phyloP scores from a whole-genome alignment of 1,284 basidiomycete genomes.

The Austroboletus niveus region DNA sequence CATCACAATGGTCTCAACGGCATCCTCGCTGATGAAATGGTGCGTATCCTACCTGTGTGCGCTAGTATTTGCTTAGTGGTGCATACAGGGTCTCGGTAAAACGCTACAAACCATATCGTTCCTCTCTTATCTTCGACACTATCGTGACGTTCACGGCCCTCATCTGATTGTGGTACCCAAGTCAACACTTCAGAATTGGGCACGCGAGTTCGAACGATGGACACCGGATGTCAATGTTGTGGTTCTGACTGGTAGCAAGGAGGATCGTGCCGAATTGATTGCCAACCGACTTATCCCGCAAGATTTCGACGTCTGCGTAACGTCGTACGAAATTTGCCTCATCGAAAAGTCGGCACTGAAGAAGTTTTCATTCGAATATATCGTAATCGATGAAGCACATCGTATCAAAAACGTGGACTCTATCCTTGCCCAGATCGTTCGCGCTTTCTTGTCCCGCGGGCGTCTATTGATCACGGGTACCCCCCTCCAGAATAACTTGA shows the following conservation, averaged over 20 bases:
- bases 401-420: slow-evolving; percentile 99
- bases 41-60: slow-evolving; percentile 30
- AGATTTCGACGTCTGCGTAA: slow-evolving; percentile 94
- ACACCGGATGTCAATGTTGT: slow-evolving; percentile 86
- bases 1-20: slow-evolving; percentile 94
- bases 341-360: slow-evolving; percentile 91
- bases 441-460: slow-evolving; percentile 86
- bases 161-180: slow-evolving; percentile 98
- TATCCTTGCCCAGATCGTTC: slow-evolving; percentile 93
- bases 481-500: slow-evolving; percentile 95
- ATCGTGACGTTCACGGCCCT: slow-evolving; percentile 74
- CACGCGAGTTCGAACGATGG: slow-evolving; percentile 92
- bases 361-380: slow-evolving; percentile 98
- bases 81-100: slow-evolving; percentile 87
- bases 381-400: slow-evolving; percentile 98
- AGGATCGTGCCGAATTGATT: slow-evolving; percentile 86
- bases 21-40: slow-evolving; percentile 95
- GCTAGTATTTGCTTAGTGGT: background rate
- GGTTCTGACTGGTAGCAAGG: slow-evolving; percentile 83
- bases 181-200: slow-evolving; percentile 97
- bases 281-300: slow-evolving; percentile 77
- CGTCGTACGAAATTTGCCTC: slow-evolving; percentile 96
- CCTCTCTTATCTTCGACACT: slow-evolving; percentile 91
- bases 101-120: slow-evolving; percentile 98
- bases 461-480: slow-evolving; percentile 96